Conservation (phyloP, 2,329 filamentous ascomycete genomes). For the Pleurostoma richardsiae region DNA sequence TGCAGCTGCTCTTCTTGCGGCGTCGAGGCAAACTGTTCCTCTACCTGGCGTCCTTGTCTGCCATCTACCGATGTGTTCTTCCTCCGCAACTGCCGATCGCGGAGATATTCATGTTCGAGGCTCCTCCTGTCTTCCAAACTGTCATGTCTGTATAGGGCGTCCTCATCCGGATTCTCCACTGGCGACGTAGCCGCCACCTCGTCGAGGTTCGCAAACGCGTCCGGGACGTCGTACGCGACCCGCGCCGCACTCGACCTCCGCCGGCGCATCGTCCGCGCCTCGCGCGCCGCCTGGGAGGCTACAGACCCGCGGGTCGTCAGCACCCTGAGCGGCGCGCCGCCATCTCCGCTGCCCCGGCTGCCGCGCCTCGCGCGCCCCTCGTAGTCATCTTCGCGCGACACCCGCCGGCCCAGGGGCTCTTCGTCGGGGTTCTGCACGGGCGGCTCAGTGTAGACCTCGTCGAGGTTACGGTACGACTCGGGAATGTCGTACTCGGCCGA, state of each 20-base stretch:
- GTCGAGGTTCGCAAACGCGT: constrained; percentile 13
- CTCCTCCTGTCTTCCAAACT: constrained; percentile 27
- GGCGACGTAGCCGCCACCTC: constrained; percentile 12
- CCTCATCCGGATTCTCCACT: constrained; percentile 24
- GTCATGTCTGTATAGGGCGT: constrained; percentile 23
- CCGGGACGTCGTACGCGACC: constrained; percentile 17
- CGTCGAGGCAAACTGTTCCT: background rate
- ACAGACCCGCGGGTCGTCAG: too few species aligned
- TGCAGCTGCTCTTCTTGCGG: background rate
- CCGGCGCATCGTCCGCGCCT: constrained; percentile 2
- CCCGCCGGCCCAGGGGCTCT: constrained; percentile 2
- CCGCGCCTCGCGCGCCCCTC: too few species aligned
- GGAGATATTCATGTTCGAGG: constrained; percentile 14
- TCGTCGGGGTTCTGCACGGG: constrained; percentile 23
- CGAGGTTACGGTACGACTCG: constrained; percentile 12
- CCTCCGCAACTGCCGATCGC: background rate
- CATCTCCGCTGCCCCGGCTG: too few species aligned
- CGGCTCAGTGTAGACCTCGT: constrained; percentile 12
- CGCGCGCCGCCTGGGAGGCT: background rate
- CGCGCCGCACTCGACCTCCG: background rate
- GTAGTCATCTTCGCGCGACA: too few species aligned
- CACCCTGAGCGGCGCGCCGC: too few species aligned
- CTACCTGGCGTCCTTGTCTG: too few species aligned
- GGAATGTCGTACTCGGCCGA: constrained; percentile 17
- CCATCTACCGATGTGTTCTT: background rate